A percentile compares a stretch with the other conserved stretches of the same genome.
Evolutionary conservation across 345 rosid species (phyloP).

Genomic region (Lumnitzera littorea): DNA sequence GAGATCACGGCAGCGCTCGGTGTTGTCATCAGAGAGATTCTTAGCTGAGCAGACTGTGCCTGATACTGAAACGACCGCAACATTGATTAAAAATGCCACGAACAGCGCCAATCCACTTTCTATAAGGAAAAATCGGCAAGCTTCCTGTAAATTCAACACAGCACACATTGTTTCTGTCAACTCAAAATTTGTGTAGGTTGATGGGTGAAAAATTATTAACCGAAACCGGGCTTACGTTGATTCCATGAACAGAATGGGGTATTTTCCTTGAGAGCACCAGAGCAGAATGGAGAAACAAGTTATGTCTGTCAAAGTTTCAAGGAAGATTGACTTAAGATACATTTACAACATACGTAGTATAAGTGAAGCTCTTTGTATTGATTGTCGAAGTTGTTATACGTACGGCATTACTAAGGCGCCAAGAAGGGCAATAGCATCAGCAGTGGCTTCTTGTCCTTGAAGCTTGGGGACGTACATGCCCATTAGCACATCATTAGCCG

Average conservation of each 20-base stretch:
- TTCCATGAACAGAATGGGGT: constrained; percentile 36
- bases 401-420: constrained; percentile 53
- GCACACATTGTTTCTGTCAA: too few species aligned
- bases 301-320: constrained; percentile 24
- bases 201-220: not conserved
- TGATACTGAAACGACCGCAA: constrained; percentile 46
- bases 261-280: constrained; percentile 39
- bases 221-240: constrained; percentile 29
- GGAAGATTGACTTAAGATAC: not conserved
- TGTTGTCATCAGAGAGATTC: constrained; percentile 16
- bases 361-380: too few species aligned
- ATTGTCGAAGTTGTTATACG: not conserved
- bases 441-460: constrained; percentile 30
- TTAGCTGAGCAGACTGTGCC: constrained; percentile 41
- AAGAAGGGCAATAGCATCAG: constrained; percentile 37
- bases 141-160: constrained; percentile 25
- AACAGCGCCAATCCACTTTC: constrained; percentile 63
- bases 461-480: constrained; percentile 47
- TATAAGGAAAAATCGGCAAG: constrained; percentile 49
- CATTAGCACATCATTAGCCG: constrained; percentile 28
- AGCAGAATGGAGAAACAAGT: constrained; percentile 45
- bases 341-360: not conserved
- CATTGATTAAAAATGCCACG: constrained; percentile 54
- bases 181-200: too few species aligned
- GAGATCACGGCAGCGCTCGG: constrained; percentile 36